These are phyloP conservation scores for Chalciporus pseudorubinellus DNA, from an alignment of 768 basidiomycete species.

Conservation along the genomic window DNA sequence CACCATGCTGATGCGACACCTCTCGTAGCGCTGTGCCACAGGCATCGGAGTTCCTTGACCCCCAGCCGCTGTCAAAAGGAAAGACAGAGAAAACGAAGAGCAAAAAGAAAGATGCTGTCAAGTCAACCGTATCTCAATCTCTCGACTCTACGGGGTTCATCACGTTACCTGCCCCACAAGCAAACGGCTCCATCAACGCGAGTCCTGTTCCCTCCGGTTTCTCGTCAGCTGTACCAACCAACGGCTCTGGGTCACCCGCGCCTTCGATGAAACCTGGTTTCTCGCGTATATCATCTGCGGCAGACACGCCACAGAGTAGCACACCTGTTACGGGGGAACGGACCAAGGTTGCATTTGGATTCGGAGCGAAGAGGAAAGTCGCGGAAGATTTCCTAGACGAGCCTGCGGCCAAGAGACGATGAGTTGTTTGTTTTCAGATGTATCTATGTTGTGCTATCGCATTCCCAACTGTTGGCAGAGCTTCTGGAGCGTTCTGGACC, in stretches of 20 bases:
- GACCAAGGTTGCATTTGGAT: conserved; percentile 72
- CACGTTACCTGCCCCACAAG: conserved; percentile 61
- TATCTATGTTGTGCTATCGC: neutral
- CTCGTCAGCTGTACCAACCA: conserved; percentile 25
- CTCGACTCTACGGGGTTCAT: conserved; percentile 63
- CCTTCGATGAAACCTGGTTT: conserved; percentile 62
- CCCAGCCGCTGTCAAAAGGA: conserved; percentile 76
- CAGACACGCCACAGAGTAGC: conserved; percentile 47
- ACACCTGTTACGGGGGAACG: conserved; percentile 65
- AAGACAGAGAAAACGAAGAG: conserved; percentile 81
- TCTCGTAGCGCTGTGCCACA: conserved; percentile 78
- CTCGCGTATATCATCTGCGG: conserved; percentile 66
- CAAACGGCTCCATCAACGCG: conserved; percentile 38
- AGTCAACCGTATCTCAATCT: conserved; percentile 42
- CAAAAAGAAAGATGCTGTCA: conserved; percentile 69
- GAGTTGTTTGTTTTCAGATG: conserved; percentile 7
- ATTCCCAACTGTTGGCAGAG: neutral
- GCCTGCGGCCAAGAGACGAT: conserved; percentile 61
- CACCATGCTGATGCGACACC: conserved; percentile 3
- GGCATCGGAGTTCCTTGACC: conserved; percentile 74
- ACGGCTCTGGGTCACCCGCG: conserved; percentile 56
- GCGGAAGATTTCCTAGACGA: conserved; percentile 64
- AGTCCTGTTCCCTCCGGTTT: conserved; percentile 46
- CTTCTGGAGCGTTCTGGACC: too few species aligned
- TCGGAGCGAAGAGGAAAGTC: conserved; percentile 79